phyloP scores from a whole-genome alignment of 352 stramenopile species.

The Phytophthora rubi region DNA sequence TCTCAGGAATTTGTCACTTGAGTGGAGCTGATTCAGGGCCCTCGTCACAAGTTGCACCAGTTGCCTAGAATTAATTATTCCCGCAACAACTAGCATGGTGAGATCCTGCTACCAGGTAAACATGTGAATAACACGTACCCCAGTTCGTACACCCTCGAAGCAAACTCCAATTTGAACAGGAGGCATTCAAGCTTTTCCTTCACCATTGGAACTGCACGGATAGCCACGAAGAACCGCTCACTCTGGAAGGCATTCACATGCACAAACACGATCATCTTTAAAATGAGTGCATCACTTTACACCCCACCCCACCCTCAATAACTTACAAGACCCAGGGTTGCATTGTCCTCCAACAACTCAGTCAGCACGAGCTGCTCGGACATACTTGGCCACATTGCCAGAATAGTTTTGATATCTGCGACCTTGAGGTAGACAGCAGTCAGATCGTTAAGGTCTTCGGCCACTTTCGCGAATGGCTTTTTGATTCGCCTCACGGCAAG shows the following conservation, averaged over 20 bases:
- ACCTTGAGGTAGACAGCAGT: slow-evolving; percentile 35
- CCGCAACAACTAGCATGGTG: not conserved
- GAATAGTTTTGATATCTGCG: slow-evolving; percentile 36
- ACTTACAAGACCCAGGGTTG: slow-evolving; percentile 30
- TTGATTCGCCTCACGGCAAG: slow-evolving; percentile 29
- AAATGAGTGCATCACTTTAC: not conserved
- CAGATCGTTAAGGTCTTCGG: slow-evolving; percentile 34
- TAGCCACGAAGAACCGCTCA: slow-evolving; percentile 38
- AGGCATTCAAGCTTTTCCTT: slow-evolving; percentile 42
- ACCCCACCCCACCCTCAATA: not conserved
- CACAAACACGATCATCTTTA: not conserved
- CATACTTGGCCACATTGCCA: slow-evolving; percentile 42
- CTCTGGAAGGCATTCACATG: slow-evolving; percentile 17
- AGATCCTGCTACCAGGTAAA: not conserved
- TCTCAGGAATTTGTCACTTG: slow-evolving; percentile 26
- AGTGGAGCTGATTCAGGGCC: slow-evolving; percentile 37
- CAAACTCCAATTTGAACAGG: slow-evolving; percentile 35
- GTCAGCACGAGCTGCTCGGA: slow-evolving; percentile 31
- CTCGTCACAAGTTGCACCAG: slow-evolving; percentile 32
- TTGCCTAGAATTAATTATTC: slow-evolving; percentile 21
- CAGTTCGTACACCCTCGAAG: slow-evolving; percentile 29
- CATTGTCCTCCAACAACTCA: slow-evolving; percentile 26
- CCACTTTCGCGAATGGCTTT: slow-evolving; percentile 22
- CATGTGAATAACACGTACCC: slow-evolving; percentile 17
- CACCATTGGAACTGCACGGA: slow-evolving; percentile 25